Percentiles rank a stretch among this genome's conserved stretches.
Conservation (phyloP, 2,329 filamentous ascomycete species). For the Colletotrichum endophyticum region DNA sequence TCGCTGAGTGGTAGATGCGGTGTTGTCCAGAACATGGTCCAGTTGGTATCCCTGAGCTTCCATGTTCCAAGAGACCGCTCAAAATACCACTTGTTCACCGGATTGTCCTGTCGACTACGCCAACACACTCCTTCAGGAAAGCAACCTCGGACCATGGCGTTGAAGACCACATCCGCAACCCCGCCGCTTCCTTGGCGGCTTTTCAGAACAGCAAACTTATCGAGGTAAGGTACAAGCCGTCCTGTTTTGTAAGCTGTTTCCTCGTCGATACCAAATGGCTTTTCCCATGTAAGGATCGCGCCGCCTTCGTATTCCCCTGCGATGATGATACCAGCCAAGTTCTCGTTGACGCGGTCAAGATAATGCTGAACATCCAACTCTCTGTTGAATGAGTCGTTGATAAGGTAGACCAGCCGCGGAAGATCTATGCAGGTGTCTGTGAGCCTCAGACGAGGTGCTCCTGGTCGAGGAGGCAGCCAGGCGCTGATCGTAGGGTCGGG, state of each 20-base stretch:
- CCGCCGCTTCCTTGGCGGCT: slow-evolving; percentile 88
- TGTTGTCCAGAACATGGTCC: slow-evolving; percentile 99
- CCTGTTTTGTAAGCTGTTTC: slow-evolving; percentile 58
- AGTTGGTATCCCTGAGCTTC: slow-evolving; percentile 82
- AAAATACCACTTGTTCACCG: slow-evolving; percentile 99
- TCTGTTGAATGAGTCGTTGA: slow-evolving; percentile 91
- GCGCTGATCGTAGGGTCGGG: slow-evolving; percentile 69
- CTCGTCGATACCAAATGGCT: slow-evolving; percentile 64
- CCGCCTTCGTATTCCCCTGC: slow-evolving; percentile 97
- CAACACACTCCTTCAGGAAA: slow-evolving; percentile 91
- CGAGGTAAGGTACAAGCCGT: slow-evolving; percentile 87
- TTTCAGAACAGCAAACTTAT: slow-evolving; percentile 95
- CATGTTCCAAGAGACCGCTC: slow-evolving; percentile 84
- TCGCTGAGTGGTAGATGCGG: slow-evolving; percentile 62
- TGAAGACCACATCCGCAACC: slow-evolving; percentile 95
- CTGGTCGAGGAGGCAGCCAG: slow-evolving; percentile 72
- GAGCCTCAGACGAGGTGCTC: slow-evolving; percentile 67
- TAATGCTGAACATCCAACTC: slow-evolving; percentile 86
- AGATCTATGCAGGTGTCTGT: slow-evolving; percentile 85
- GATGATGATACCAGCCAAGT: slow-evolving; percentile 89
- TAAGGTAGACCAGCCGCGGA: slow-evolving; percentile 80
- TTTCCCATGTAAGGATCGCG: slow-evolving; percentile 94
- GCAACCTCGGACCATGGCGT: slow-evolving; percentile 88
- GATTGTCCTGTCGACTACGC: slow-evolving; percentile 88
- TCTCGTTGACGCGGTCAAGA: slow-evolving; percentile 77